Base-by-base conservation (phyloP, 2,329 filamentous ascomycete species). In the Phialophora verrucosa region DNA sequence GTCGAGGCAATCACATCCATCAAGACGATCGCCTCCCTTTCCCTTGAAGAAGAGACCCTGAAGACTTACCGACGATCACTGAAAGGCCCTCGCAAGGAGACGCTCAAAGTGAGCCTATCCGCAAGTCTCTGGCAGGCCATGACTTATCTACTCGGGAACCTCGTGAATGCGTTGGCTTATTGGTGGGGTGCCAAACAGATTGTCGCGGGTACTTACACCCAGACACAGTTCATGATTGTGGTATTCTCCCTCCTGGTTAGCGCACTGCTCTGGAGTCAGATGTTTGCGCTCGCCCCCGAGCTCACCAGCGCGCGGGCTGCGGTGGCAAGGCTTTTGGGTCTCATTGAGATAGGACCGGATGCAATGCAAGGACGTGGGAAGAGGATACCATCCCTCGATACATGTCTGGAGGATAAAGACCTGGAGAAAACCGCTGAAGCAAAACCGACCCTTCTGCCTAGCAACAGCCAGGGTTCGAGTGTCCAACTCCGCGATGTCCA, bases 231-330 rank as follows among this genome's bases (percentile, higher is more conserved):
- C 83, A 82, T 81, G 66, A 74, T 82, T 59, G 76, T 81, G 32
- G 80, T 80, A 65, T 75, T 78, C 68, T 78, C 78, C 6, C 73
- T 81, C 4, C 65, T 83, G 3, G 80, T 77, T 44, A 72, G 70
- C 70, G 70, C 73, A 23, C 66, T 77, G 77, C 70, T 74, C 44
- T 73, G 76, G 51, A 72, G 71, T 38, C 70, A 73, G 54, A 63
- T 76, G 63, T 74, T 76, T 63, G 71, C 77, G 31, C 78, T 80
- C 68, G 77, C 77, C 66, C 67, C 67, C 1, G 67, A 69, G 32
- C 95, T 96, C 89, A 90, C 91, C 70, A 96, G 97, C 79, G 93
- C 93, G 0, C 92, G 93, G 76, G 85, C 92, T 61, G 91, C 94
- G 1, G 92, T 93, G 0, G 83, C 85, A 42, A 86, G 93, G 70